Evolutionary conservation across 1,284 basidiomycete genomes (phyloP), one percentile per base, ranked within the genome.

Genomic region (Ustilago bromivora): DNA sequence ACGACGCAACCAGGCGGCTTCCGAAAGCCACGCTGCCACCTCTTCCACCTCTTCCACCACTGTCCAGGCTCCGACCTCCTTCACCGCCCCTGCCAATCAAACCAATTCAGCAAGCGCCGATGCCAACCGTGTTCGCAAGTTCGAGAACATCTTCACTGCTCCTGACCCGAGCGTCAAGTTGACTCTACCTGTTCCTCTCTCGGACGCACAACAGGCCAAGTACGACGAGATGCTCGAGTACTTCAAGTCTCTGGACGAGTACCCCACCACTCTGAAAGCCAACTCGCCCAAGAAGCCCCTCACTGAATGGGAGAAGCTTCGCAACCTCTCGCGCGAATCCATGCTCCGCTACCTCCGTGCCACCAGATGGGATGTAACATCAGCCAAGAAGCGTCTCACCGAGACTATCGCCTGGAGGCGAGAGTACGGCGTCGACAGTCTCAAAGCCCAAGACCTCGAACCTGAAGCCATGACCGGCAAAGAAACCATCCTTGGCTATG

Each of bases 371-470:
- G 84, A 87, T 65, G 78, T 85, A 12, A 47, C 64, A 3, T 56
- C 65, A 6, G 86, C 85, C 17, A 75, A 87, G 61, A 82, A 82
- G 63, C 76, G 87, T 23, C 81, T 86, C 17, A 83, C 84, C 47
- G 86, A 87, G 35, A 87, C 87, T 35, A 68, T 83, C 10, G 84
- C 85, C 15, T 88, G 87, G 87, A 65, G 87, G 32, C 79, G 87
- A 17, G 87, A 88, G 71, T 87, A 83, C 71, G 76, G 81, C 54
- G 84, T 87, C 36, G 87, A 88, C 57, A 62, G 63, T 10, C 79
- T 87, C 74, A 69, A 76, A 5, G 66, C 84, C 35, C 74, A 81
- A 28, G 72, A 84, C 34, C 69, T 86, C 47, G 78, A 78, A 49
- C 66, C 59, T 2, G 83, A 87, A 76, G 85, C 85, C 35, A 81